Evolutionary conservation across 2,329 filamentous ascomycete species (phyloP).

Genomic region (Hirsutella minnesotensis): DNA sequence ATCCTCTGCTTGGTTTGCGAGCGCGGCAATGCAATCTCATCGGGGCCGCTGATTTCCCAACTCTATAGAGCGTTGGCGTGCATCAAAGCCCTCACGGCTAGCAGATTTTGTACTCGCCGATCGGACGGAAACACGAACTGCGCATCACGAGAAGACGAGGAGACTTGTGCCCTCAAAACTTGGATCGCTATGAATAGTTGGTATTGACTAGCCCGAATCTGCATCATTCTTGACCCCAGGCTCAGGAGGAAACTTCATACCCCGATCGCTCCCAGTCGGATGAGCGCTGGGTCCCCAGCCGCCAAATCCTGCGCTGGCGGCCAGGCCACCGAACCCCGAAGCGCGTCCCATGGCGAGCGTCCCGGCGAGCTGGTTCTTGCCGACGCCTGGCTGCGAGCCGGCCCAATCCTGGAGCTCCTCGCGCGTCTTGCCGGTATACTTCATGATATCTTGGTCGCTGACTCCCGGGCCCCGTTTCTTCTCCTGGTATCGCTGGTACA

Average conservation of each 20-base stretch:
- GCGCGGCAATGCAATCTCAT: too few species aligned
- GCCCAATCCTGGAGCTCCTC: slow-evolving; percentile 24
- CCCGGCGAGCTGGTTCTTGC: slow-evolving; percentile 25
- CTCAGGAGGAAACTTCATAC: slow-evolving; percentile 24
- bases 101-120: too few species aligned
- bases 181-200: slow-evolving; percentile 22
- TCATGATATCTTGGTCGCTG: slow-evolving; percentile 26
- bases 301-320: slow-evolving; percentile 17
- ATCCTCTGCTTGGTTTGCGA: too few species aligned
- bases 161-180: too few species aligned
- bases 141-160: too few species aligned
- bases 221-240: slow-evolving; percentile 2
- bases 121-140: too few species aligned
- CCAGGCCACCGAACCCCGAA: slow-evolving; percentile 17
- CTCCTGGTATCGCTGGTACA: slow-evolving; percentile 20
- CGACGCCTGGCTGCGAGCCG: slow-evolving; percentile 25
- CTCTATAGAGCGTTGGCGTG: too few species aligned
- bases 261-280: slow-evolving; percentile 13
- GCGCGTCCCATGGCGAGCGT: slow-evolving; percentile 16
- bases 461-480: slow-evolving; percentile 18
- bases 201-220: not conserved
- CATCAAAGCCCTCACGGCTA: too few species aligned
- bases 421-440: slow-evolving; percentile 28
- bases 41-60: too few species aligned
- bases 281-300: slow-evolving; percentile 21